Evolutionary conservation across 306 rosid species (phyloP), one percentile per base, ranked within the genome.

Genomic region (Fagus sylvatica): DNA sequence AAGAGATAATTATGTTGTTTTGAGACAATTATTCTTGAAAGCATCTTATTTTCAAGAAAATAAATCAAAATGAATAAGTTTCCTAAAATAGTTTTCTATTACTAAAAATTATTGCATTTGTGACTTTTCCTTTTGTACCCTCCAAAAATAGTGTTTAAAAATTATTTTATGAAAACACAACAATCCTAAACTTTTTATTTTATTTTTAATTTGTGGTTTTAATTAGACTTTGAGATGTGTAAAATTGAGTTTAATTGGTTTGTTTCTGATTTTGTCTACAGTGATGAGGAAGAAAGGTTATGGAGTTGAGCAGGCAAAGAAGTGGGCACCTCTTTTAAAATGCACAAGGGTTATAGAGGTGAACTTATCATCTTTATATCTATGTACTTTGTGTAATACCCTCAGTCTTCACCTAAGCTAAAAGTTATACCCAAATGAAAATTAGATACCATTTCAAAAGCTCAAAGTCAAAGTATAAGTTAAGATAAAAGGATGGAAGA

Each of bases 231-330:
- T 32, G 41, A 73, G 79, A 42, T 59, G 66, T 75, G 53, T 40
- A 74, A 79, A 76, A 80, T 73, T 69, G 78, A 73, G 74, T 34
- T 72, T 22, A 22, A 22, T 22, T 75, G 53, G 32, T 53, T 73
- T 79, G 48, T 51, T 40, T 84, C 78, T 88, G 81, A 82, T 70
- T 79, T 73, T 84, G 74, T 68, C 17, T 54, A 79, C 91, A 86
- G 93, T 80, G 66, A 74, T 80, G 86, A 87, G 78, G 67, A 85
- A 70, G 85, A 89, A 86, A 37, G 82, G 85, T 76, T 73, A 78
- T 81, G 80, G 82, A 74, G 87, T 83, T 84, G 80, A 86, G 85
- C 91, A 81, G 86, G 80, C 87, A 84, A 88, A 84, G 80, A 87
- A 80, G 86, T 75, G 85, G 89, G 87, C 83, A 74, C 80, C 88